Conservation (phyloP, 2,329 filamentous ascomycete genomes). For the Escovopsis sp. region DNA sequence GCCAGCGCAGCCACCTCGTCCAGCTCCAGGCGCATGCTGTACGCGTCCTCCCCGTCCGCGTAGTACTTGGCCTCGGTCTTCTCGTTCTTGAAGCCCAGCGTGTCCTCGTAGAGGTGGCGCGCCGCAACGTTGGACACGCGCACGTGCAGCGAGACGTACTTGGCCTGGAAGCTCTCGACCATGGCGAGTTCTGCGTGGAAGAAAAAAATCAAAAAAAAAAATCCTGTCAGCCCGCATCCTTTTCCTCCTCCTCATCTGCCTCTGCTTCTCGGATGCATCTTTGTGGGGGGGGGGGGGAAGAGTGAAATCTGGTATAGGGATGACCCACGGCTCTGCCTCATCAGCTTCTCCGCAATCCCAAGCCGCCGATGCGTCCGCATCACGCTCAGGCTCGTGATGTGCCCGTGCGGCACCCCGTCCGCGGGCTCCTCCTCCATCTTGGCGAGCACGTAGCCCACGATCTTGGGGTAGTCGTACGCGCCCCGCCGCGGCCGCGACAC, state of each 20-base stretch:
- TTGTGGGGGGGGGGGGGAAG: not conserved
- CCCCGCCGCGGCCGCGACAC: conserved; percentile 64
- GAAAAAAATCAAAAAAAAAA: not conserved
- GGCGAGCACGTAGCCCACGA: conserved; percentile 96
- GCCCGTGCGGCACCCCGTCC: conserved; percentile 83
- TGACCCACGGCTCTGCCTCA: conserved; percentile 88
- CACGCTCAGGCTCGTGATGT: conserved; percentile 89
- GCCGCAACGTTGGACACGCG: conserved; percentile 87
- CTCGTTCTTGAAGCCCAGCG: conserved; percentile 75
- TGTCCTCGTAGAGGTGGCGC: conserved; percentile 82
- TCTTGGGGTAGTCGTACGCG: conserved; percentile 84
- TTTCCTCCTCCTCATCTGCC: not conserved
- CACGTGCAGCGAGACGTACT: conserved; percentile 92
- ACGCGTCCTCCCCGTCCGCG: conserved; percentile 93
- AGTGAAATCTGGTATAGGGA: too few relatives aligned
- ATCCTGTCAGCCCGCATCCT: too few relatives aligned
- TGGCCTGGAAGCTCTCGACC: conserved; percentile 83
- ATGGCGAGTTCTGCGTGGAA: conserved; percentile 66
- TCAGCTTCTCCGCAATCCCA: conserved; percentile 91
- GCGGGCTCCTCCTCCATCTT: conserved; percentile 99
- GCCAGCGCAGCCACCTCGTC: conserved; percentile 38
- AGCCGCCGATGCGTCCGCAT: conserved; percentile 90
- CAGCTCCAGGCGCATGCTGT: conserved; percentile 82
- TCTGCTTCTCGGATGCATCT: not conserved
- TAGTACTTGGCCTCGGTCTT: conserved; percentile 87